Base-by-base conservation (phyloP, 306 rosid genomes). In the Corylus americana region DNA sequence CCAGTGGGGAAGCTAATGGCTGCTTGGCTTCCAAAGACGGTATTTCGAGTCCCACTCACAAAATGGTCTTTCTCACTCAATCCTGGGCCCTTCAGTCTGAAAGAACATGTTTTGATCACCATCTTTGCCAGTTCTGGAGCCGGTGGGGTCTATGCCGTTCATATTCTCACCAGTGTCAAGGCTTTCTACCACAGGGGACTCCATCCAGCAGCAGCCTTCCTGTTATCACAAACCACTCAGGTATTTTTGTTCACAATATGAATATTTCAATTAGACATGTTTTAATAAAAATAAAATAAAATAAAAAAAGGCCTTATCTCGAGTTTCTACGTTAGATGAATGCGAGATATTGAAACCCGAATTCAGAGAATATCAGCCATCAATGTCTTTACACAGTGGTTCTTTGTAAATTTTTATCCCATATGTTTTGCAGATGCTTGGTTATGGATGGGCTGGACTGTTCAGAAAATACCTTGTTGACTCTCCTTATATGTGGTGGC, bases 401-500 rank as follows among this genome's bases (percentile, higher is more conserved):
- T 42, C 45, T 5, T 6, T 42, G 7, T 42, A 42, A 5, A 1
- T 42, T 42, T 42, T 42, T 42, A 5, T 42, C 1, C 45, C 45
- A 42, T 14, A 4, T 35, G 31, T 54, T 31, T 47, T 13, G 39
- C 47, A 94, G 97, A 85, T 94, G 97, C 96, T 92, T 84, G 98
- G 98, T 13, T 94, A 91, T 73, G 98, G 98, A 50, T 94, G 97
- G 98, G 98, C 97, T 81, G 98, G 98, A 7, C 17, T 92, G 25
- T 94, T 92, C 87, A 86, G 98, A 82, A 91, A 29, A 77, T 85
- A 63, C 77, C 95, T 94, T 18, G 95, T 94, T 37, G 98, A 94
- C 66, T 94, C 98, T 35, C 94, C 98, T 1, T 92, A 91, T 80
- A 94, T 94, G 98, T 94, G 98, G 97, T 94, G 98, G 97, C 98